phyloP scores from a whole-genome alignment of 352 stramenopile species.

The Phytophthora fragariaefolia region DNA sequence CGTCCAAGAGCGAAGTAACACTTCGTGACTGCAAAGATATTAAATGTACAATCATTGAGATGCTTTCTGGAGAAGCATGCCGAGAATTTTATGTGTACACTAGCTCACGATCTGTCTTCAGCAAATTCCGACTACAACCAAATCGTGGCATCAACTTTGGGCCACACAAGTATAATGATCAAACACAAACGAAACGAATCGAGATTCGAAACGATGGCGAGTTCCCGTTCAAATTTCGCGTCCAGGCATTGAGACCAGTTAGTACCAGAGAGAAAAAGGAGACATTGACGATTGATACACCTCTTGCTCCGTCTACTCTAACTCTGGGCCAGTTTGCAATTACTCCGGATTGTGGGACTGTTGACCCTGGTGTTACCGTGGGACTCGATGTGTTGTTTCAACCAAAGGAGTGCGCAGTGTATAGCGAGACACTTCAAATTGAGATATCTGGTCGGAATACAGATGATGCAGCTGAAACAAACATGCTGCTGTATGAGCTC shows the following conservation, averaged over 20 bases:
- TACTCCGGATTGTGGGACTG: conserved; percentile 67
- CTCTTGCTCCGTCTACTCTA: conserved; percentile 45
- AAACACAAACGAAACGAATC: conserved; percentile 71
- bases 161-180: conserved; percentile 90
- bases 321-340: conserved; percentile 84
- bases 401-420: conserved; percentile 74
- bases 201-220: conserved; percentile 95
- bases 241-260: conserved; percentile 32
- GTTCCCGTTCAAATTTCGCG: conserved; percentile 92
- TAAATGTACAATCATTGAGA: conserved; percentile 93
- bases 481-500: conserved; percentile 84
- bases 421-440: conserved; percentile 73
- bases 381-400: conserved; percentile 84
- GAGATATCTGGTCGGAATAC: conserved; percentile 82
- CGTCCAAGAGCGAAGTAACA: conserved; percentile 75
- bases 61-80: conserved; percentile 89
- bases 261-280: conserved; percentile 13
- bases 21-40: conserved; percentile 94
- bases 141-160: conserved; percentile 94
- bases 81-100: conserved; percentile 90
- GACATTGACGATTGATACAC: conserved; percentile 47
- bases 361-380: conserved; percentile 87
- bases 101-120: conserved; percentile 82
- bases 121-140: conserved; percentile 88
- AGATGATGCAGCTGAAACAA: conserved; percentile 44